Percentiles rank a stretch among this genome's conserved stretches.
Evolutionary conservation across 768 basidiomycete species (phyloP).

Genomic region (Amanita jacksonii): DNA sequence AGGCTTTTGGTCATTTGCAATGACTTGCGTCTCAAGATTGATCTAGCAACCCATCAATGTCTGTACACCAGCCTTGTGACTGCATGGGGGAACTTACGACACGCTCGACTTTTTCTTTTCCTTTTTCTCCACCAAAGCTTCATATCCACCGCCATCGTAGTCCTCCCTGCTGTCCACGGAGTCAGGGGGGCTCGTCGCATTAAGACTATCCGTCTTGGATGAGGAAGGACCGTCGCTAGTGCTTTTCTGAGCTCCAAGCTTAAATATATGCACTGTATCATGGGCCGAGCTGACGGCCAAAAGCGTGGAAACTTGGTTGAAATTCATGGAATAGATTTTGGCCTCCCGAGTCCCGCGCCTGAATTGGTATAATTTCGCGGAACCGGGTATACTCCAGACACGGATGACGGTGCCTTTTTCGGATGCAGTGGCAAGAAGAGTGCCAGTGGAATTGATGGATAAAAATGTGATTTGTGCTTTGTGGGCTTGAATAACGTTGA

Average conservation of each 20-base stretch:
- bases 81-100: constrained; percentile 31
- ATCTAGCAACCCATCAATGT: too few species aligned
- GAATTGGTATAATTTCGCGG: constrained; percentile 95
- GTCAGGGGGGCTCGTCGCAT: constrained; percentile 48
- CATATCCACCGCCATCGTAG: constrained; percentile 78
- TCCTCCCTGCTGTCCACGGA: constrained; percentile 57
- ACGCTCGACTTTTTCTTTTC: constrained; percentile 40
- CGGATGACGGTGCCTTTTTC: constrained; percentile 97
- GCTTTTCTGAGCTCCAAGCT: constrained; percentile 38
- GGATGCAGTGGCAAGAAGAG: constrained; percentile 85
- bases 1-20: constrained; percentile 66
- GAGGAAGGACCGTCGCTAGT: constrained; percentile 4
- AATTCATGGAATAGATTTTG: constrained; percentile 70
- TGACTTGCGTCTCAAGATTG: constrained; percentile 57
- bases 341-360: constrained; percentile 82
- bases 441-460: constrained; percentile 78
- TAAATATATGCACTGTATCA: constrained; percentile 96
- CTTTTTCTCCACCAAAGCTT: constrained; percentile 74
- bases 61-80: constrained; percentile 12
- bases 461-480: constrained; percentile 87
- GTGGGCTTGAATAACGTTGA: constrained; percentile 96
- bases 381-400: constrained; percentile 84
- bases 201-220: constrained; percentile 11
- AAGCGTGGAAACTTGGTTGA: constrained; percentile 77
- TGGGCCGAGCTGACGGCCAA: constrained; percentile 87